Conservation (phyloP, 257 asterid species). For the Plantago ovata region DNA sequence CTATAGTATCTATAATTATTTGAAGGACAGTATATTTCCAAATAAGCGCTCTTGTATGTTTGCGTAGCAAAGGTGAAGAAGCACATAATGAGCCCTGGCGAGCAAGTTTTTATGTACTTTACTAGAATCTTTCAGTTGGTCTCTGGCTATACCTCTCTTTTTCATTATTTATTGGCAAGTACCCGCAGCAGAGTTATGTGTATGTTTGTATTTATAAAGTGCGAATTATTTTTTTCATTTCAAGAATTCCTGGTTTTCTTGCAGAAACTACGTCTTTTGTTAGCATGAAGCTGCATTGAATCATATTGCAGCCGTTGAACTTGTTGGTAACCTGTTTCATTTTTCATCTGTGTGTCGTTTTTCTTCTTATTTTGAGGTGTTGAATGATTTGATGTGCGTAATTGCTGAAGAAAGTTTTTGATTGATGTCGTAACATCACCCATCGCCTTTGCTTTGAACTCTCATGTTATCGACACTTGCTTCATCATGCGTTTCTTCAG, state of each 20-base stretch:
- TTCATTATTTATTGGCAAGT: not conserved
- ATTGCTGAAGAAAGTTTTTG: too few relatives aligned
- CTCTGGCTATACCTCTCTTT: not conserved
- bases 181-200: conserved; percentile 5
- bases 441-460: too few relatives aligned
- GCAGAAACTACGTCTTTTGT: conserved; percentile 15
- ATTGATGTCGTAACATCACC: too few relatives aligned
- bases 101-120: not conserved
- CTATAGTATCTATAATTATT: conserved; percentile 20
- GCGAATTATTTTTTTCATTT: conserved; percentile 15
- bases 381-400: too few relatives aligned
- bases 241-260: conserved; percentile 14
- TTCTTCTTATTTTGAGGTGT: not conserved
- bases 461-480: too few relatives aligned
- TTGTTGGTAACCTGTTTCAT: not conserved
- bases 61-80: conserved; percentile 8
- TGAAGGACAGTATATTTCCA: conserved; percentile 10
- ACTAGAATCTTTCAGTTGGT: too few relatives aligned
- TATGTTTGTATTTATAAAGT: conserved; percentile 24
- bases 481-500: too few relatives aligned
- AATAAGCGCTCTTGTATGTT: conserved; percentile 28
- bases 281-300: conserved; percentile 22
- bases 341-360: not conserved
- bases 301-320: not conserved
- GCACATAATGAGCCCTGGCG: too few relatives aligned